Evolutionary conservation across 192 early-diverging fungal species (phyloP).

Genomic region (Phycomyces blakesleeanus): DNA sequence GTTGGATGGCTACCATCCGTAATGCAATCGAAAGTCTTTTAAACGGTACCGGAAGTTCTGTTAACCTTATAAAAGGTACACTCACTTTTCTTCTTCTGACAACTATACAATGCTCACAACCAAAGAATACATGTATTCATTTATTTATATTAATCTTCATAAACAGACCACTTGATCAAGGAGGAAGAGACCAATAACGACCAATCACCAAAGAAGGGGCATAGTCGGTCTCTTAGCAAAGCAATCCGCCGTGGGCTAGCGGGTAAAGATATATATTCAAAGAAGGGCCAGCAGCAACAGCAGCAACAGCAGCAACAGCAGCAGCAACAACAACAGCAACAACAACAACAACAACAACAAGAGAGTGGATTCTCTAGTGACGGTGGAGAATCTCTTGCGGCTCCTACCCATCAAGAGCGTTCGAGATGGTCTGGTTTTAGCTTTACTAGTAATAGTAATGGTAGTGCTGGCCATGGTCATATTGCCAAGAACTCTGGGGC

Average conservation of each 20-base stretch:
- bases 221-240: neutral
- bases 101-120: slow-evolving; percentile 1
- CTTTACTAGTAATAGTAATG: slow-evolving; percentile 6
- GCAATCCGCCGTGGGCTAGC: neutral
- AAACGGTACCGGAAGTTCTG: slow-evolving; percentile 37
- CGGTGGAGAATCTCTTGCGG: slow-evolving; percentile 7
- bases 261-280: neutral
- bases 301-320: neutral
- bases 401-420: slow-evolving; percentile 5
- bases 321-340: neutral
- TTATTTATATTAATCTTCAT: too few relatives aligned
- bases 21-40: slow-evolving; percentile 68
- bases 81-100: neutral
- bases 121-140: too few relatives aligned
- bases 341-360: neutral
- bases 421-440: slow-evolving; percentile 18
- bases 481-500: neutral
- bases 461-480: neutral
- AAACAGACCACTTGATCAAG: too few relatives aligned
- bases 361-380: slow-evolving; percentile 2
- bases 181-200: slow-evolving; percentile 7
- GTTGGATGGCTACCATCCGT: slow-evolving; percentile 64
- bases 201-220: slow-evolving; percentile 55
- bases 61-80: slow-evolving; percentile 9
- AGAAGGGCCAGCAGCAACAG: neutral